Base-by-base conservation (phyloP, 2,329 filamentous ascomycete species). In the Diplodia scrobiculata region DNA sequence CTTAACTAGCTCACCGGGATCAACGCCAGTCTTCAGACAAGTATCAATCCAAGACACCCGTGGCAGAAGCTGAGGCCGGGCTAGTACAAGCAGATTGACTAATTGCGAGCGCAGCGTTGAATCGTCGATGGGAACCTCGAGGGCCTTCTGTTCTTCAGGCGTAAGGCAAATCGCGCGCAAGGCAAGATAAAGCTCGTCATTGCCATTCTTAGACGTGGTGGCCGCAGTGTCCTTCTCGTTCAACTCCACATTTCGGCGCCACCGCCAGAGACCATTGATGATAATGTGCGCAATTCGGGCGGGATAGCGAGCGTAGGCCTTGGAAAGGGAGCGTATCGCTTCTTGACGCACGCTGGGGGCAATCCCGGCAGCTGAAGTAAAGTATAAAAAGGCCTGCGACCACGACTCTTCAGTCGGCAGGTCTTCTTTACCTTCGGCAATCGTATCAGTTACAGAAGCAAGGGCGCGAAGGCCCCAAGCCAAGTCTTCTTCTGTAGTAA, bases 21-120 rank as follows among this genome's bases (percentile, higher is more conserved):
- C 95, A 13, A 92, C 81, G 13, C 89, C 89, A 70, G 90, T 89
- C 68, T 87, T 87, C 65, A 98, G 83, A 73, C 91, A 96, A 2
- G 92, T 80, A 50, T 95, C 89, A 72, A 99, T 98, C 96, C 96
- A 99, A 68, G 86, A 91, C 21, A 88, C 84, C 67, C 86, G 86
- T 0, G 92, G 89, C 67, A 98, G 85, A 41, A 99, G 80, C 67
- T 93, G 88, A 21, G 87, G 83, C 27, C 91, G 89, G 66, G 90
- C 89, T 29, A 99, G 82, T 19, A 97, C 87, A 19, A 97, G 80
- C 3, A 97, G 79, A 5, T 86, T 85, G 69, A 92, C 86, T 71
- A 96, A 87, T 74, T 97, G 92, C 27, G 80, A 77, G 70, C 91
- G 86, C 9, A 93, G 75, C 14, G 81, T 72, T 25, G 83, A 78